These are phyloP conservation scores for Tuber umbilicatum DNA, from an alignment of 495 filamentous ascomycete species.

Conservation along the genomic window DNA sequence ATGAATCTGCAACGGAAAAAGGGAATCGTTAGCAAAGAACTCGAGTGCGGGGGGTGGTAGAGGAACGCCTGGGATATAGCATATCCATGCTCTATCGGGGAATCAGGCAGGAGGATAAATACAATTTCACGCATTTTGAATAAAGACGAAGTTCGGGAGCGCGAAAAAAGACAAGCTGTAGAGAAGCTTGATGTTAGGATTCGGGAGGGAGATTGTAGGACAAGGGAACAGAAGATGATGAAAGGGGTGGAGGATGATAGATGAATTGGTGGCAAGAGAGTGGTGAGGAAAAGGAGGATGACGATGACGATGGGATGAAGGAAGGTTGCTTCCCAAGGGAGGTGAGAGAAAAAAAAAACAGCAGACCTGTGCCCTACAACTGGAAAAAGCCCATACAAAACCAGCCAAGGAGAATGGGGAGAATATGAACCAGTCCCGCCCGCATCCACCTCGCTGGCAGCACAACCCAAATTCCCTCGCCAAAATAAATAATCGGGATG, in stretches of 20 bases:
- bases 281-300: conserved; percentile 34
- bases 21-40: conserved; percentile 37
- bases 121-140: conserved; percentile 92
- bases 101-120: conserved; percentile 17
- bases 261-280: conserved; percentile 2
- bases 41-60: conserved; percentile 42
- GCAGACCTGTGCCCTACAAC: conserved; percentile 5
- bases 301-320: conserved; percentile 34
- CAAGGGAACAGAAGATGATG: background rate
- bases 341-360: background rate
- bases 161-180: background rate
- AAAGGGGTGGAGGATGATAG: conserved; percentile 4
- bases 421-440: background rate
- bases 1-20: conserved; percentile 39
- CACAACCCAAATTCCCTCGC: conserved; percentile 3
- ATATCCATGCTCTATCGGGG: conserved; percentile 9
- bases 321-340: background rate
- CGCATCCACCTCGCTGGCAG: background rate
- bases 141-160: conserved; percentile 29
- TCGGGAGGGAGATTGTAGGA: background rate
- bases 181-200: background rate
- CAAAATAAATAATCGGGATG: background rate
- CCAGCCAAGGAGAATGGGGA: background rate
- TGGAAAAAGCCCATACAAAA: background rate
- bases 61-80: conserved; percentile 85